Evolutionary conservation across 2,329 filamentous ascomycete species (phyloP), one percentile per base, ranked within the genome.

Genomic region (Anthostomella pinea): DNA sequence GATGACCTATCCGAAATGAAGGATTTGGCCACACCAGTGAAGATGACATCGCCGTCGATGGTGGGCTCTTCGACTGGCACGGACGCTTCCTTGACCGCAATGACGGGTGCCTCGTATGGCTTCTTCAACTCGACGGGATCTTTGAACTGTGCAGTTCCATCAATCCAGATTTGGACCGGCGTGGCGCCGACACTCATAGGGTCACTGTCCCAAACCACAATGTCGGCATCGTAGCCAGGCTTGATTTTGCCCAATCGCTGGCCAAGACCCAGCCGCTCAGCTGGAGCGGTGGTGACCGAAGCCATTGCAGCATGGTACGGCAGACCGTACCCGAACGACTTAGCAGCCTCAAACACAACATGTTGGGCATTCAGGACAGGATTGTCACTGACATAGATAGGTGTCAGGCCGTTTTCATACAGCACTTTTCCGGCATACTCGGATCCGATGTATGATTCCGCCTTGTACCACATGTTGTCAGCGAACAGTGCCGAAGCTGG

Each of bases 401-500:
- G 72, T 0, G 79, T 83, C 20, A 86, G 66, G 17, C 77, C 80
- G 38, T 75, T 70, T 15, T 85, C 80, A 47, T 79, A 79, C 0
- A 86, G 68, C 4, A 79, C 69, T 54, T 83, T 84, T 17, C 81
- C 81, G 2, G 81, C 81, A 41, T 75, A 75, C 54, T 84, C 78
- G 8, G 79, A 83, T 1, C 73, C 81, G 4, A 75, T 65, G 48
- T 81, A 83, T 0, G 80, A 66, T 60, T 86, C 83, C 2, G 74
- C 68, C 60, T 86, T 85, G 69, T 85, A 86, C 57, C 76, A 83
- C 77, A 84, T 84, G 54, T 81, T 83, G 52, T 85, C 81, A 8
- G 82, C 81, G 49, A 86, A 86, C 3, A 84, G 63, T n/a, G 75
- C 81, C 11, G 69, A 73, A 3, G 70, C 74, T n/a, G 73, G 75